These are phyloP conservation scores for Cladobotryum mycophilum DNA, from an alignment of 2,329 filamentous ascomycete genomes.

Conservation along the genomic window DNA sequence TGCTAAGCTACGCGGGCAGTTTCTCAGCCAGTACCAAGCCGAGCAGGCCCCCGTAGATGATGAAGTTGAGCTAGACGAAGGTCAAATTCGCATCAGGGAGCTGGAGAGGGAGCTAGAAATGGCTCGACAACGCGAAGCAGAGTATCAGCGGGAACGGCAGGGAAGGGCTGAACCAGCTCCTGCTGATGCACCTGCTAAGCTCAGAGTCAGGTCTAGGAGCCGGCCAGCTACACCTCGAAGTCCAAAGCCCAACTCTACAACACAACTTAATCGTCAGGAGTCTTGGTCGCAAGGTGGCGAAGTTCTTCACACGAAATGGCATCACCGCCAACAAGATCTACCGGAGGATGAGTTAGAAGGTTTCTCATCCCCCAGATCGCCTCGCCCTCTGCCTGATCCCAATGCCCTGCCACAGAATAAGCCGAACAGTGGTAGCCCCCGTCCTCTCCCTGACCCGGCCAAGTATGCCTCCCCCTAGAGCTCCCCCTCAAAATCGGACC, in stretches of 20 bases:
- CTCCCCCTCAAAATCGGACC: slow-evolving; percentile 39
- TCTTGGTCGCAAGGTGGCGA: slow-evolving; percentile 60
- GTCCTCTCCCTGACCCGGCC: slow-evolving; percentile 49
- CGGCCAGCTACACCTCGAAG: slow-evolving; percentile 14
- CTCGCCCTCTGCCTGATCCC: slow-evolving; percentile 40
- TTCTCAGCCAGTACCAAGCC: slow-evolving; percentile 78
- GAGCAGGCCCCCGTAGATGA: slow-evolving; percentile 42
- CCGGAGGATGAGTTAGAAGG: slow-evolving; percentile 20
- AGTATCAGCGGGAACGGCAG: slow-evolving; percentile 54
- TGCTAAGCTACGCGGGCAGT: slow-evolving; percentile 70
- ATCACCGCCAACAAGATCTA: slow-evolving; percentile 34
- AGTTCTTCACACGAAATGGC: slow-evolving; percentile 51
- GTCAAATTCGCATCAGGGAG: slow-evolving; percentile 68
- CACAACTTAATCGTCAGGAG: slow-evolving; percentile 45
- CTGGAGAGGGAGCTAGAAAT: slow-evolving; percentile 66
- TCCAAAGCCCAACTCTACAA: slow-evolving; percentile 3
- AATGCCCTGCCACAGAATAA: slow-evolving; percentile 25
- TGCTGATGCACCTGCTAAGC: slow-evolving; percentile 14
- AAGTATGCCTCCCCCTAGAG: slow-evolving; percentile 23
- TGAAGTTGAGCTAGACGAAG: slow-evolving; percentile 33
- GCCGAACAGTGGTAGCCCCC: slow-evolving; percentile 34
- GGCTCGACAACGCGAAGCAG: slow-evolving; percentile 55
- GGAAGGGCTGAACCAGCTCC: slow-evolving; percentile 37
- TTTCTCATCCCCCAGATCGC: slow-evolving; percentile 22
- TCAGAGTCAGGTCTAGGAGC: slow-evolving; percentile 19